Conservation (phyloP, 139 green algal genomes). For the Limnomonas spitsbergensis region DNA sequence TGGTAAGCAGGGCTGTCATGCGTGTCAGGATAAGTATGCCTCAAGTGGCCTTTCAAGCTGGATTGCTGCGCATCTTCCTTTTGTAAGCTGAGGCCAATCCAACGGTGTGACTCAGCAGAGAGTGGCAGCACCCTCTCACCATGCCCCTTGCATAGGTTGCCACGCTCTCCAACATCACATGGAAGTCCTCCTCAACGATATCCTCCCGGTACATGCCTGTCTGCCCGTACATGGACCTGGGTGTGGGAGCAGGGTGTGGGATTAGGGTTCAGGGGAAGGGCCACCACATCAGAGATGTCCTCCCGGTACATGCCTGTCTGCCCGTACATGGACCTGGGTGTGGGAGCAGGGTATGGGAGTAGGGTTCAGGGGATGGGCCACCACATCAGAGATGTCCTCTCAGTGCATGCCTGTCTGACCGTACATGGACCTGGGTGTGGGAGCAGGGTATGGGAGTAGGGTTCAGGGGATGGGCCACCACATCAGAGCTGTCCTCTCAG, state of each 20-base stretch:
- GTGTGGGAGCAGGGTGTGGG: neutral
- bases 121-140: neutral
- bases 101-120: too few relatives aligned
- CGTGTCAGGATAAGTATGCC: too few relatives aligned
- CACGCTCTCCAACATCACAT: neutral
- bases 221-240: slow-evolving; percentile 12
- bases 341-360: neutral
- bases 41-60: too few relatives aligned
- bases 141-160: neutral
- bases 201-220: slow-evolving; percentile 1
- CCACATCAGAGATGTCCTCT: too few relatives aligned
- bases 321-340: slow-evolving; percentile 6
- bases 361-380: neutral
- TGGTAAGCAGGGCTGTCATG: too few relatives aligned
- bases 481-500: too few relatives aligned
- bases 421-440: too few relatives aligned
- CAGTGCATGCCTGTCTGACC: too few relatives aligned
- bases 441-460: too few relatives aligned
- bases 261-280: neutral
- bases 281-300: slow-evolving; percentile 6
- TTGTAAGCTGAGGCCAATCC: too few relatives aligned
- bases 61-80: too few relatives aligned
- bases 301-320: slow-evolving; percentile 6
- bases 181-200: neutral
- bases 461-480: too few relatives aligned